A percentile compares a stretch with the other conserved stretches of the same genome.
Conservation (phyloP, 1,284 basidiomycete species). For the Spongispora temasekensis region DNA sequence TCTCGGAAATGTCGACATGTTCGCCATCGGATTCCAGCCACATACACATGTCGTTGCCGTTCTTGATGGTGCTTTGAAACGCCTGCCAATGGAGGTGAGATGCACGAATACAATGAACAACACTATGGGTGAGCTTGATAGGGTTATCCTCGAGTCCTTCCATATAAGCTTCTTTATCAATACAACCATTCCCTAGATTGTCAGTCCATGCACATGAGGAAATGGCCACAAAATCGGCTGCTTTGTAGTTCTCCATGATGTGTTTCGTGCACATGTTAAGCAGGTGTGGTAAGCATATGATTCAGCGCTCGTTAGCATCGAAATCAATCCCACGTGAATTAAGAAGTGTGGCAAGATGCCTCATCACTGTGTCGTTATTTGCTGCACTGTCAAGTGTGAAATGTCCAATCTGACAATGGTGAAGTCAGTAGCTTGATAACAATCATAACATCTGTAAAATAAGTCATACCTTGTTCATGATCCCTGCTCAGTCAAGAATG, state of each 20-base stretch:
- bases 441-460: background rate
- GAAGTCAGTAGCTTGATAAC: background rate
- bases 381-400: background rate
- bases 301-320: background rate
- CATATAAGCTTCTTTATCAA: background rate
- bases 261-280: background rate
- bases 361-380: background rate
- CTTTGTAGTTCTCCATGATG: background rate
- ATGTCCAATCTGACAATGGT: background rate
- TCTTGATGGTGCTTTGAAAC: background rate
- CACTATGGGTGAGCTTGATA: background rate
- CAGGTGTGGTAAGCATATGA: background rate
- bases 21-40: background rate
- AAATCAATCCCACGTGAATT: background rate
- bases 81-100: background rate
- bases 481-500: background rate
- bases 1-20: background rate
- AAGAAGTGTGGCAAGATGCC: background rate
- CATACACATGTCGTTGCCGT: background rate
- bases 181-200: background rate
- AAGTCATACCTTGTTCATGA: background rate
- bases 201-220: background rate
- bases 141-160: background rate
- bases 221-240: background rate
- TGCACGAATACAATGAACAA: background rate